phyloP scores from a whole-genome alignment of 345 rosid species.

The Camelina hispida region DNA sequence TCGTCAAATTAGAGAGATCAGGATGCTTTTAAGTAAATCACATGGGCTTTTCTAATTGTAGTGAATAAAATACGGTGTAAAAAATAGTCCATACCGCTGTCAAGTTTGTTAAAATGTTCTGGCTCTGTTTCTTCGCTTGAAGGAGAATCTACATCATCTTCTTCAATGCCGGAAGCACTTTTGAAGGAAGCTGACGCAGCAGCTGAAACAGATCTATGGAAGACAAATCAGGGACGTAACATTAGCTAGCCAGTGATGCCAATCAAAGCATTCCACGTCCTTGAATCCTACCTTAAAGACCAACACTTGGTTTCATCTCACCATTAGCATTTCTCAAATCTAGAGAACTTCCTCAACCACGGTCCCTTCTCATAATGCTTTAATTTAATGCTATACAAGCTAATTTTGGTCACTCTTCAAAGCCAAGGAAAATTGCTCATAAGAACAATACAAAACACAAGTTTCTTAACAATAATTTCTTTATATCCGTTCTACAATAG shows the following conservation, averaged over 20 bases:
- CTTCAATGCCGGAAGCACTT: slow-evolving; percentile 58
- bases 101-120: slow-evolving; percentile 53
- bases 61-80: neutral
- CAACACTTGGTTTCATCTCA: too few relatives aligned
- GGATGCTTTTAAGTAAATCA: neutral
- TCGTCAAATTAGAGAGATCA: too few relatives aligned
- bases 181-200: slow-evolving; percentile 65
- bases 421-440: too few relatives aligned
- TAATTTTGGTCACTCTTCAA: too few relatives aligned
- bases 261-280: slow-evolving; percentile 23
- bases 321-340: too few relatives aligned
- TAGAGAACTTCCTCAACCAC: too few relatives aligned
- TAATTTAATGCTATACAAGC: too few relatives aligned
- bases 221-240: slow-evolving; percentile 28
- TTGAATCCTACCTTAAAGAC: slow-evolving; percentile 15
- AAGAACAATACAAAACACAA: too few relatives aligned
- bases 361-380: too few relatives aligned
- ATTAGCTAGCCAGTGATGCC: slow-evolving; percentile 39
- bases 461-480: too few relatives aligned
- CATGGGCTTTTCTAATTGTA: neutral
- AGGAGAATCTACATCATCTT: slow-evolving; percentile 74
- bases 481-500: too few relatives aligned
- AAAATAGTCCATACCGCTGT: slow-evolving; percentile 57
- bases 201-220: slow-evolving; percentile 67
- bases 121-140: slow-evolving; percentile 78